Evolutionary conservation across 768 basidiomycete species (phyloP).

Genomic region (Pulveroboletus frians): DNA sequence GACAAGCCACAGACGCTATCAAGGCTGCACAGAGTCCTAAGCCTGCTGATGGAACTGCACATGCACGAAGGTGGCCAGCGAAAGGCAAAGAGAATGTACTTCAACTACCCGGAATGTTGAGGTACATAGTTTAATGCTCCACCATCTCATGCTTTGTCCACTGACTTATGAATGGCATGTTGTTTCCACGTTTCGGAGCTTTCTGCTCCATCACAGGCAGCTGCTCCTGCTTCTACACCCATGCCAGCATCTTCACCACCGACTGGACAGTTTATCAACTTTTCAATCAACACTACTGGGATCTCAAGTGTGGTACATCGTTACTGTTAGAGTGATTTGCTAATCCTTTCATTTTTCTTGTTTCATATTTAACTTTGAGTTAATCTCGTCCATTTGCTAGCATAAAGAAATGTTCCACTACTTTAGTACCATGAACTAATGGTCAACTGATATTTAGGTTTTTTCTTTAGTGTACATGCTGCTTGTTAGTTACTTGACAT

Average conservation of each 20-base stretch:
- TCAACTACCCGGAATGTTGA: background rate
- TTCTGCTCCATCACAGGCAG: background rate
- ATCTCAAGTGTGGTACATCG: no score
- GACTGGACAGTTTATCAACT: background rate
- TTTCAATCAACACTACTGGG: background rate
- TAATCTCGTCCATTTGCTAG: no score
- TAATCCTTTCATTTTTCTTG: no score
- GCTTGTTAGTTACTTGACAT: no score
- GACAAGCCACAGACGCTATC: background rate
- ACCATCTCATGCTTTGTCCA: background rate
- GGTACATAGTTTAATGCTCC: background rate
- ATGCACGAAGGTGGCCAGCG: background rate
- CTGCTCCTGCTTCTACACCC: no score
- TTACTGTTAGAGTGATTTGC: no score
- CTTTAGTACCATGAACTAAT: no score
- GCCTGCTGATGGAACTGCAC: fast-evolving
- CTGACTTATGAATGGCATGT: background rate
- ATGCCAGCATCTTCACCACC: background rate
- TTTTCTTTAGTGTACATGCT: no score
- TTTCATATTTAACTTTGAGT: no score
- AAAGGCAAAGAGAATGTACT: background rate
- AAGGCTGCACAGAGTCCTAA: background rate
- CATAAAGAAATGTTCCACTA: no score
- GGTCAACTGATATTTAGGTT: no score
- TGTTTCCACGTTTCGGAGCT: background rate